Base-by-base conservation (phyloP, 2,329 filamentous ascomycete species). In the Stagonosporopsis chrysanthemi region DNA sequence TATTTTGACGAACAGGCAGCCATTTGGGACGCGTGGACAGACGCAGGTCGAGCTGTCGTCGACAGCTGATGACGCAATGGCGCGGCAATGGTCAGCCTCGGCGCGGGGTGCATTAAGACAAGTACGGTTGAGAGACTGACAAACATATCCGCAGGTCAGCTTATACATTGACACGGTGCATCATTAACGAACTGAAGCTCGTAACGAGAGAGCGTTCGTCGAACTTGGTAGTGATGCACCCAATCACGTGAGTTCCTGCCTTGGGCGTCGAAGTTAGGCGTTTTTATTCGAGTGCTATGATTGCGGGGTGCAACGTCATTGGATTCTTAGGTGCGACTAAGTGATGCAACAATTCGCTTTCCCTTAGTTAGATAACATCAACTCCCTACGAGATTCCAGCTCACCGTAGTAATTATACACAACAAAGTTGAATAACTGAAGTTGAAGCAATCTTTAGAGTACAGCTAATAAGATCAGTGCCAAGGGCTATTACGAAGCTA, bases 21-120 rank as follows among this genome's bases (percentile, higher is more conserved):
- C 26, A 44, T 49, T 14, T 35, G 7, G 40, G 39, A 57, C 54
- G 48, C 54, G 54, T 49, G 45, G 41, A 35, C 54, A 26, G 49
- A 51, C 39, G 49, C 47, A 39, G 48, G 36, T 47, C 42, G n/a
- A 47, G 43, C 29, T 39, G 48, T 57, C 44, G 36, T 43, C 43
- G 48, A 52, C 33, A 29, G 38, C 39, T 29, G 43, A 57, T 57
- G 54, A 57, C 54, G 54, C 54, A 57, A 57, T 57, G 38, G 47
- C 54, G 44, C 38, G 31, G 24, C 28, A 36, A 11, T 23, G 35
- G 43, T 47, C 51, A 36, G 43, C 26, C 54, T 52, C 49, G 48
- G 54, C 54, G 44, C 54, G 44, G 42, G 41, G 41, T 35, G 6
- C 24, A 8, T 28, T 38, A 36, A 22, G 31, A 39, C 38, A 38